Conservation (phyloP, 768 basidiomycete genomes). For the Pulveroboletus sp. region DNA sequence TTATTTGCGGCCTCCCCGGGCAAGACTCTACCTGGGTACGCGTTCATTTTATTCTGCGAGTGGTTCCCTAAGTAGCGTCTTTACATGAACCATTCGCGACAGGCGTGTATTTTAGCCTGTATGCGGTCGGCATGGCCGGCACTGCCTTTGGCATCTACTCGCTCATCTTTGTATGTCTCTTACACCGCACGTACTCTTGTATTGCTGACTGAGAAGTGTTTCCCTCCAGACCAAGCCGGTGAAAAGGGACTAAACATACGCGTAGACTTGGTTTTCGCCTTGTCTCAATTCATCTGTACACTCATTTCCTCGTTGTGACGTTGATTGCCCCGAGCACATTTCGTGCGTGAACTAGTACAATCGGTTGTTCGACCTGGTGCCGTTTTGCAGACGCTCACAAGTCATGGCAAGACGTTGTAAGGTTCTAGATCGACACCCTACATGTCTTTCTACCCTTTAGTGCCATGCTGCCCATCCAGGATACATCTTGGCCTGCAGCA, state of each 20-base stretch:
- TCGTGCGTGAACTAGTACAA: neutral
- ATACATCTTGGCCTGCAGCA: slow-evolving; percentile 79
- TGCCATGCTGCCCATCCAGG: slow-evolving; percentile 86
- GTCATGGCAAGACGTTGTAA: neutral
- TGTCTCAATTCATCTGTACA: slow-evolving; percentile 14
- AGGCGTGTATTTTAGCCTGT: slow-evolving; percentile 55
- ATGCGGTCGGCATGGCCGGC: slow-evolving; percentile 50
- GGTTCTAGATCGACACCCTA: neutral
- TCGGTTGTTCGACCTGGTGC: neutral
- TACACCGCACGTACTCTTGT: fast-evolving
- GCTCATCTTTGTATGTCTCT: slow-evolving; percentile 40
- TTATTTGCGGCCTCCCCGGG: slow-evolving; percentile 57
- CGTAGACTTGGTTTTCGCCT: slow-evolving; percentile 13
- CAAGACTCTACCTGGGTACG: slow-evolving; percentile 61
- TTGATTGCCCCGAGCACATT: neutral
- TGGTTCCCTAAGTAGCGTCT: too few relatives aligned
- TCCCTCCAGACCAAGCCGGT: slow-evolving; percentile 27
- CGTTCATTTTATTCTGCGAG: too few relatives aligned
- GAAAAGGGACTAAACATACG: slow-evolving; percentile 19
- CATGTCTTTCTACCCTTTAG: slow-evolving; percentile 25
- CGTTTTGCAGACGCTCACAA: neutral
- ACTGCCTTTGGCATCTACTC: slow-evolving; percentile 47
- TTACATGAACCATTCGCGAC: neutral
- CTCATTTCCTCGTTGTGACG: slow-evolving; percentile 4
- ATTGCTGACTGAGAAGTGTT: neutral